Conservation (phyloP, 2,329 filamentous ascomycete genomes). For the Neurospora sp. region DNA sequence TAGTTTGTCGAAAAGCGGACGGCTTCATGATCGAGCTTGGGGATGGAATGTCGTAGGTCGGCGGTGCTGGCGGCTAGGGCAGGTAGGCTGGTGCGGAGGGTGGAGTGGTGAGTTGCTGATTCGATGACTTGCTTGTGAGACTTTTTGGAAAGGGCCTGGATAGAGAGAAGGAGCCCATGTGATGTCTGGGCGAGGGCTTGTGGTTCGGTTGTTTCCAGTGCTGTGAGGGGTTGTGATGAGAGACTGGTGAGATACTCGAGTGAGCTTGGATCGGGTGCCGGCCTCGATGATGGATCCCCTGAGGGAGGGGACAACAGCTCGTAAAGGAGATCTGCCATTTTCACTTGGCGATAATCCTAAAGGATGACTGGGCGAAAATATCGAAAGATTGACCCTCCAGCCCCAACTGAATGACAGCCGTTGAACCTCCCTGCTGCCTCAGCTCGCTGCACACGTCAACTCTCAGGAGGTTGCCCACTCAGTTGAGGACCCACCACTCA, state of each 20-base stretch:
- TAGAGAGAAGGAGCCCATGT: constrained; percentile 69
- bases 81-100: constrained; percentile 63
- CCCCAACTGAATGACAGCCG: neutral
- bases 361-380: neutral
- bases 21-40: constrained; percentile 67
- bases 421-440: neutral
- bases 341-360: neutral
- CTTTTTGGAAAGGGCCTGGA: constrained; percentile 81
- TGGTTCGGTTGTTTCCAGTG: constrained; percentile 65
- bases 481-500: neutral
- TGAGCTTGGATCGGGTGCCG: constrained; percentile 39
- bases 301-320: constrained; percentile 46
- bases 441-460: neutral
- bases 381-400: neutral
- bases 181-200: constrained; percentile 70
- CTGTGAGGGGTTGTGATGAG: constrained; percentile 63
- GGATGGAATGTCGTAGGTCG: constrained; percentile 61
- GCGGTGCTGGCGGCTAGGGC: constrained; percentile 53
- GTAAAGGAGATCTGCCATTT: constrained; percentile 63
- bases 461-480: neutral
- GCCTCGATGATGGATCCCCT: constrained; percentile 19
- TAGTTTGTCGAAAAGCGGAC: constrained; percentile 76
- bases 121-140: constrained; percentile 78
- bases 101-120: constrained; percentile 68
- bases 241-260: constrained; percentile 67